Conservation (phyloP, 2,329 filamentous ascomycete species). For the Drechslerella coelobrocha region DNA sequence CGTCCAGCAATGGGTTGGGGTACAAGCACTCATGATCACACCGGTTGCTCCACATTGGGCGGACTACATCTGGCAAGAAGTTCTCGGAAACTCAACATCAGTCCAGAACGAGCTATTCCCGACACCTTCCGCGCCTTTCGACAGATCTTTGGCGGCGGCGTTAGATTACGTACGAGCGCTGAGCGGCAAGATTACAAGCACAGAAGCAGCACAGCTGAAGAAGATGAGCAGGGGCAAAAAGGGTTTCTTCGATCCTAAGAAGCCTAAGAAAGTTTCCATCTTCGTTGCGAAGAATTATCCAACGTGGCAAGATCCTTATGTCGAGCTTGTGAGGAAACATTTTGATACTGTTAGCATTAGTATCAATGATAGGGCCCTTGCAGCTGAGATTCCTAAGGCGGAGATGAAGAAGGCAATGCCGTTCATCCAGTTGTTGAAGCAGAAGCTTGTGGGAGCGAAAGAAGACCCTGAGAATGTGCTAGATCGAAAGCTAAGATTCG, state of each 20-base stretch:
- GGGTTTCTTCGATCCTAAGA: slow-evolving; percentile 82
- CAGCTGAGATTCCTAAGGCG: slow-evolving; percentile 78
- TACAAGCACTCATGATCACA: slow-evolving; percentile 81
- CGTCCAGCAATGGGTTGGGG: slow-evolving; percentile 79
- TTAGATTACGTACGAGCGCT: slow-evolving; percentile 80
- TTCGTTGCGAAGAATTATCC: slow-evolving; percentile 82
- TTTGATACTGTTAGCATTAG: slow-evolving; percentile 70
- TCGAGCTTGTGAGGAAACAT: slow-evolving; percentile 75
- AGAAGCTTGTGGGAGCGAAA: slow-evolving; percentile 72
- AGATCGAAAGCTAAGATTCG: slow-evolving; percentile 82
- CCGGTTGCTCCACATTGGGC: slow-evolving; percentile 92
- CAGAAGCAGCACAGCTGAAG: slow-evolving; percentile 82
- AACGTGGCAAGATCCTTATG: slow-evolving; percentile 88
- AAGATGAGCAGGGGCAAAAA: slow-evolving; percentile 93
- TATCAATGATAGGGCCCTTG: slow-evolving; percentile 81
- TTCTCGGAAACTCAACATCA: slow-evolving; percentile 75
- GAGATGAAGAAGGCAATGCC: slow-evolving; percentile 99
- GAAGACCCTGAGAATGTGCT: slow-evolving; percentile 74
- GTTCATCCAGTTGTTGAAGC: slow-evolving; percentile 88
- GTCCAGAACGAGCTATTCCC: slow-evolving; percentile 84
- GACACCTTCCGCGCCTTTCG: slow-evolving; percentile 69
- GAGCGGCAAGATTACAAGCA: slow-evolving; percentile 79
- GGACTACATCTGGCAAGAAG: slow-evolving; percentile 92
- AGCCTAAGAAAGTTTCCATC: slow-evolving; percentile 89
- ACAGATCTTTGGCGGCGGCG: slow-evolving; percentile 72